Base-by-base conservation (phyloP, 495 filamentous ascomycete species). In the Tuber borchii region DNA sequence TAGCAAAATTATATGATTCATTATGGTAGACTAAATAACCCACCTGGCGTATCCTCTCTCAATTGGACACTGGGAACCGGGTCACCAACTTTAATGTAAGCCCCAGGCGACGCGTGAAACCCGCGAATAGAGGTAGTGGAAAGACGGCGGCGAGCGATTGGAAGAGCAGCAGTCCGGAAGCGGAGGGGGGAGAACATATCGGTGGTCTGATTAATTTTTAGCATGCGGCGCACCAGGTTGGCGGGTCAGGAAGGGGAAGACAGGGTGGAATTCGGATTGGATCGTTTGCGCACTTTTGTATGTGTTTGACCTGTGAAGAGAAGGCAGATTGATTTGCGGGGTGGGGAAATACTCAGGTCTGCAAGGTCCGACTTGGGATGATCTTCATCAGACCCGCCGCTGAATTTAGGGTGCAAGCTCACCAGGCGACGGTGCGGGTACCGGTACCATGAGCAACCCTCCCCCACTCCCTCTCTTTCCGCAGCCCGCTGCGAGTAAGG, bases 51-150 rank as follows among this genome's bases (percentile, higher is more conserved):
- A 82, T 83, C 84, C 84, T 93, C 91, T 72, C 92, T 87, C 39
- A 86, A 84, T 73, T 89, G 87, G 56, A 91, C 81, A 80, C 87
- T 83, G 43, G 91, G 91, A 39, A 93, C 83, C 71, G 81, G 80
- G 82, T 92, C 91, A 76, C 90, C 90, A 69, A 87, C 86, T 74
- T 88, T 84, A 80, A 93, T 87, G 73, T 85, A 84, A 51, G 83
- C 84, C 31, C 82, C 84, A 17, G 84, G 76, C 46, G 89, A 86
- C 80, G 84, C 77, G 86, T 90, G 88, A 85, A 92, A 92, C 72
- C 65, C 74, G 68, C 84, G 83, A 12, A 51, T 77, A 51, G 77
- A 72, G 34, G 81, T 40, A 43, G 48, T 71, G 34, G 79, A 46
- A 16, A 39, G 26, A 69, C 16, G n/a, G 22, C 61, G 45, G 31